Percentiles rank a stretch among this genome's conserved stretches.
Conservation (phyloP, 2,329 filamentous ascomycete species). For the Colletotrichum sp. region DNA sequence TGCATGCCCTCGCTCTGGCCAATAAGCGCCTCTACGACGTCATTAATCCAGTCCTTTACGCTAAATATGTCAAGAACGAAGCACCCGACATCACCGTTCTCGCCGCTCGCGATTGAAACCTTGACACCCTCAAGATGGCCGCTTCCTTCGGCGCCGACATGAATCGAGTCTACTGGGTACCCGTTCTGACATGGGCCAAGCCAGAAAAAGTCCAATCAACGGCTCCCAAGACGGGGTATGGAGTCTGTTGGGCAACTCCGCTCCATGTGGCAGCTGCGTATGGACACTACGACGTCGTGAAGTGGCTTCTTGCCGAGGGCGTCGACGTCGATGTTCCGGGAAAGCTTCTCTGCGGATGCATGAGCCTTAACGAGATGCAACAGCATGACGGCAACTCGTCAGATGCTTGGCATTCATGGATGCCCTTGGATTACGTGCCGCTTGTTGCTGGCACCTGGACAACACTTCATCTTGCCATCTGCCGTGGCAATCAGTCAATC, state of each 20-base stretch:
- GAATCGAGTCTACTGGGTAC: not conserved
- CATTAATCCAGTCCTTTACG: not conserved
- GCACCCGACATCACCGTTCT: not conserved
- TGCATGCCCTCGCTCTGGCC: not conserved
- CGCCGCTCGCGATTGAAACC: not conserved
- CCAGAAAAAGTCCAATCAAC: accelerated
- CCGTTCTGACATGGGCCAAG: not conserved
- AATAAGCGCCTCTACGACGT: not conserved
- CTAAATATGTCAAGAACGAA: not conserved
- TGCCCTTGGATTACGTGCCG: accelerated
- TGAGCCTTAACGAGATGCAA: accelerated
- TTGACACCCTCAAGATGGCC: not conserved
- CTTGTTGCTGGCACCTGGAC: not conserved
- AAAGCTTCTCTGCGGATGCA: not conserved
- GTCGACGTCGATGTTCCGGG: not conserved
- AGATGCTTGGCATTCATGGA: accelerated
- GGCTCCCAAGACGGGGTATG: not conserved
- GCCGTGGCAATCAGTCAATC: not conserved
- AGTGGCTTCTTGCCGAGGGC: not conserved
- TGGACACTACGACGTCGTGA: not conserved
- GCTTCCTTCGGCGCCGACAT: not conserved
- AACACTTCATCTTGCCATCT: not conserved
- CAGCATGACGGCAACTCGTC: accelerated
- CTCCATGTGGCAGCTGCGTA: not conserved
- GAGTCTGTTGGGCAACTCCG: not conserved